Evolutionary conservation across 169 alveolate genomes (phyloP).

Genomic region (Plasmodium gaboni): DNA sequence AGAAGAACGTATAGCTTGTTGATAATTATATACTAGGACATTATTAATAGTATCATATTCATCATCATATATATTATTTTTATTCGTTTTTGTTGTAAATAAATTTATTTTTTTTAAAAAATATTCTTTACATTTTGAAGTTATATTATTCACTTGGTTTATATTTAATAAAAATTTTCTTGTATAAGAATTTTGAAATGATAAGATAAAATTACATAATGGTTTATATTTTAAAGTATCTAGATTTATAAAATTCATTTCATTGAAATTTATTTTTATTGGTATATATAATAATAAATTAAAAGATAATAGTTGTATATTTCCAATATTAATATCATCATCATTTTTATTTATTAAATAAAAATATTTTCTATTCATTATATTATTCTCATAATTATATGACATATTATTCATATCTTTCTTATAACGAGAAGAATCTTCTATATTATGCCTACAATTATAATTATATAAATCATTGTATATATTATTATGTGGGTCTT

Average conservation of each 20-base stretch:
- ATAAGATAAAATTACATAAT: slow-evolving; percentile 20
- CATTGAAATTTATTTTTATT: slow-evolving; percentile 41
- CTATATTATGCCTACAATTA: not conserved
- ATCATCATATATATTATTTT: not conserved
- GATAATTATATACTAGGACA: not conserved
- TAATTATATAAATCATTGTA: not conserved
- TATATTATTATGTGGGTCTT: no score
- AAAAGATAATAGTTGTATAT: slow-evolving; percentile 21
- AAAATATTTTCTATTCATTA: slow-evolving; percentile 9
- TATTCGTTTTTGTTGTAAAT: not conserved
- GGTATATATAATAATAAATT: slow-evolving; percentile 23
- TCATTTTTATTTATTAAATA: slow-evolving; percentile 11
- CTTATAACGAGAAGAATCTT: not conserved
- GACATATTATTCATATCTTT: no score
- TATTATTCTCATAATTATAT: not conserved
- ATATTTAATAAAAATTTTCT: not conserved
- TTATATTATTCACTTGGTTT: slow-evolving; percentile 26
- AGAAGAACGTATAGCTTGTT: no score
- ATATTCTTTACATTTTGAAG: slow-evolving; percentile 12
- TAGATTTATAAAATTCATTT: slow-evolving; percentile 20
- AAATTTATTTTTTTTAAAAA: not conserved
- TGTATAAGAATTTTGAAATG: slow-evolving; percentile 35
- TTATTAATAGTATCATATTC: not conserved
- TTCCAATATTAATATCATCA: slow-evolving; percentile 12
- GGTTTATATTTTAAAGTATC: slow-evolving; percentile 9